Conservation (phyloP, 1,139 yeast genomes). For the Komagataea norvegica region DNA sequence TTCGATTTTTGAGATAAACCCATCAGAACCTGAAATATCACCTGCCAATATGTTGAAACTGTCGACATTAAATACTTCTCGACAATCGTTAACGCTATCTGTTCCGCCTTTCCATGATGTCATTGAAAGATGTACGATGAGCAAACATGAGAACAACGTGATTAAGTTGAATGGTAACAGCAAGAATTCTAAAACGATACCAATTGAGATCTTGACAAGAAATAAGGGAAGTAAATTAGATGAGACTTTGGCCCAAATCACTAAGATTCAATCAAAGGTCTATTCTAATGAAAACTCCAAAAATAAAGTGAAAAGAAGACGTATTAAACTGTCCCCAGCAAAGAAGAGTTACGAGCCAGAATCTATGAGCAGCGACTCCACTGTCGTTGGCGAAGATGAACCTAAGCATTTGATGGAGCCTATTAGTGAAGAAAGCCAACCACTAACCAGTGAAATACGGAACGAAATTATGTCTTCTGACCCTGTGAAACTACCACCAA, state of each 20-base stretch:
- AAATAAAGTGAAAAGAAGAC: slow-evolving; percentile 18
- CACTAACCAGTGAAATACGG: not conserved
- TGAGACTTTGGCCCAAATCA: slow-evolving; percentile 21
- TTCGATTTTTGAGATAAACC: slow-evolving; percentile 44
- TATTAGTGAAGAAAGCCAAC: not conserved
- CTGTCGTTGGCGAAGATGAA: slow-evolving; percentile 14
- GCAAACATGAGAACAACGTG: slow-evolving; percentile 27
- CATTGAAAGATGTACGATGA: slow-evolving; percentile 35
- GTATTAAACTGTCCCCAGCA: slow-evolving; percentile 18
- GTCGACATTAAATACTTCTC: slow-evolving; percentile 65
- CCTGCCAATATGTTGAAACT: slow-evolving; percentile 69
- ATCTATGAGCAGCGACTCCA: slow-evolving; percentile 5
- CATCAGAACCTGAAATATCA: slow-evolving; percentile 53
- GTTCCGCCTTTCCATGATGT: slow-evolving; percentile 31
- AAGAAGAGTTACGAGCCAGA: slow-evolving; percentile 9
- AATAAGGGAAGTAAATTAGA: slow-evolving; percentile 14
- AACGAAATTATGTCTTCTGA: too few relatives aligned
- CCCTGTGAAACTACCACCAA: too few relatives aligned
- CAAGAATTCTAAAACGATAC: slow-evolving; percentile 17
- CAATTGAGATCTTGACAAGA: slow-evolving; percentile 20
- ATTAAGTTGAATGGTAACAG: slow-evolving; percentile 13
- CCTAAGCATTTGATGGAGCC: not conserved
- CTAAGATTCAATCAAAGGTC: slow-evolving; percentile 23
- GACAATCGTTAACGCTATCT: slow-evolving; percentile 57
- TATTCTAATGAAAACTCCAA: slow-evolving; percentile 22